Evolutionary conservation across 2,329 filamentous ascomycete species (phyloP).

Genomic region (Colletotrichum scovillei): DNA sequence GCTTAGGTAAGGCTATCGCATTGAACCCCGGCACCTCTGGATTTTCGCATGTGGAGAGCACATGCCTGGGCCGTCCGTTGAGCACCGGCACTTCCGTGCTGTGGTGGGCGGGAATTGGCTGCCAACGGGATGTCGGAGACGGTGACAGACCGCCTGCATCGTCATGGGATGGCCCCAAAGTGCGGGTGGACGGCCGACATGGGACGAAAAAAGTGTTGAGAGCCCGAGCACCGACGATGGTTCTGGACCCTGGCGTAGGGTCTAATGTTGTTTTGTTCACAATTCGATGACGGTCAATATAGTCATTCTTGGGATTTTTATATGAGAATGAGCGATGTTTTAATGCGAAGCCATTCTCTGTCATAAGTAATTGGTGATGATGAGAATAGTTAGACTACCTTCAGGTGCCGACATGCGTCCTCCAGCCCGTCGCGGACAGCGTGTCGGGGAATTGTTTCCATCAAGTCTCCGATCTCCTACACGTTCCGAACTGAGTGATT

Average conservation of each 20-base stretch:
- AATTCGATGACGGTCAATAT: neutral
- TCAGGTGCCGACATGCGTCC: neutral
- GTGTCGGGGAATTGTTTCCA: neutral
- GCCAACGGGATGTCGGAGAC: neutral
- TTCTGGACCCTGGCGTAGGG: neutral
- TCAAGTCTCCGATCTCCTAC: neutral
- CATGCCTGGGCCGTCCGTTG: constrained; percentile 2
- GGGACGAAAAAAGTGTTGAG: constrained; percentile 16
- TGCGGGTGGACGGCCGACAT: constrained; percentile 1
- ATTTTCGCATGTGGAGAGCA: neutral
- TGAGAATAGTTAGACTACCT: neutral
- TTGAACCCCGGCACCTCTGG: neutral
- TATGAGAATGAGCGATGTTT: no score
- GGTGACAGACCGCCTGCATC: constrained; percentile 15
- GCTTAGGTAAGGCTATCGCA: neutral
- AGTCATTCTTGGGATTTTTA: no score
- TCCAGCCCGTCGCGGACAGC: neutral
- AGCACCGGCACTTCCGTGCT: constrained; percentile 1
- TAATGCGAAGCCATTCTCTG: neutral
- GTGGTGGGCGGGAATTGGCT: neutral
- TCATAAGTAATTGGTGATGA: neutral
- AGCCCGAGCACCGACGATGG: neutral
- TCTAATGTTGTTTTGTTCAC: neutral
- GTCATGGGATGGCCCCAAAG: neutral
- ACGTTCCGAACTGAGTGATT: neutral